Base-by-base conservation (phyloP, 352 stramenopile genomes). In the Phytophthora nicotianae region DNA sequence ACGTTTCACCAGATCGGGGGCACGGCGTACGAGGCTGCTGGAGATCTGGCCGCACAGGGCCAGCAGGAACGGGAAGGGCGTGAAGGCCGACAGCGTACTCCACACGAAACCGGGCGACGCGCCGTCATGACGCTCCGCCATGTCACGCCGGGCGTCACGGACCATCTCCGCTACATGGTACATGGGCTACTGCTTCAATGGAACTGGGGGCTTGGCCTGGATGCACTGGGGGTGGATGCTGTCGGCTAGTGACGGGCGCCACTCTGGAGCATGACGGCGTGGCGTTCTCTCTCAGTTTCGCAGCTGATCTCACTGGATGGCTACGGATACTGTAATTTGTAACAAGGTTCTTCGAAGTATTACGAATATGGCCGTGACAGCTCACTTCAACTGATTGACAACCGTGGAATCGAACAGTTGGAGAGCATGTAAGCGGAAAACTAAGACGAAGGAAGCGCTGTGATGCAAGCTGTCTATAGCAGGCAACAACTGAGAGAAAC, bases 131-230 rank as follows among this genome's bases (percentile, higher is more conserved):
- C 84, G 82, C 65, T 90, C 79, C 49, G 89, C 74, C 83, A 94
- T 90, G 72, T 91, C 83, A 45, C 82, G 81, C 33, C 83, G 66
- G 29, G 85, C 85, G 61, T 94, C 85, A 58, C 85, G 85, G 54
- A 94, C 79, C 65, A 94, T 90, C 72, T 94, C 85, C 17, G 85
- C 78, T 21, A 94, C 67, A 66, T 94, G 85, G 56, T 94, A 94
- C 85, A 94, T 94, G 48, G 29, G 19, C 19, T 45, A 38, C 37
- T n/a, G 23, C 10, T n/a, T n/a, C n/a, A n/a, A n/a, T n/a, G n/a
- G 8, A 21, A 19, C 26, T n/a, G 7, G 19, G 17, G 21, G 21
- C 4, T 29, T n/a, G n/a, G 21, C 10, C 33, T 45, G 10, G 9
- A 11, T 13, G 32, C 32, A 38, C 35, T 35, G 37, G 14, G 49